These are phyloP conservation scores for Gossypium schwendimanii DNA, from an alignment of 441 rosid genomes.

Conservation along the genomic window DNA sequence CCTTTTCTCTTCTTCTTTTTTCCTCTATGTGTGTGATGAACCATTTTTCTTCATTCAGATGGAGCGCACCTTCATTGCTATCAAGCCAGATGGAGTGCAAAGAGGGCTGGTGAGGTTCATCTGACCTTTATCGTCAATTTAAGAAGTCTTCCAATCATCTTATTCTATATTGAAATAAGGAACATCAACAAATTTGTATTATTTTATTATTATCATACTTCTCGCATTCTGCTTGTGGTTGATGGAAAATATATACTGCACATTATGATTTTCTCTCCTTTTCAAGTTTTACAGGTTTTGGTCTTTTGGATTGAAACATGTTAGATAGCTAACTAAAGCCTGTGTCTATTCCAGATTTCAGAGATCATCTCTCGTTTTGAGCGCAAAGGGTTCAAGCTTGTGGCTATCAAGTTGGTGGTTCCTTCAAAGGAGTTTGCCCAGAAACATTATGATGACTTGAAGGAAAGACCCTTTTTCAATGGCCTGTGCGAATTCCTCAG, in stretches of 20 bases:
- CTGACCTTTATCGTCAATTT: neutral
- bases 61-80: constrained; percentile 93
- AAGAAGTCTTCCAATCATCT: neutral
- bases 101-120: constrained; percentile 69
- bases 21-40: neutral
- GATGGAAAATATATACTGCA: neutral
- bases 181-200: constrained; percentile 2
- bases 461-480: constrained; percentile 87
- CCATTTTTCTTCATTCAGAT: constrained; percentile 33
- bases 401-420: constrained; percentile 63
- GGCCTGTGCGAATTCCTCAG: constrained; percentile 93
- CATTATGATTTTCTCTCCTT: neutral
- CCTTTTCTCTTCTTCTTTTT: neutral
- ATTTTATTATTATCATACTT: neutral
- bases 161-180: constrained; percentile 1
- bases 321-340: neutral
- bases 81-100: constrained; percentile 97
- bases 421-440: constrained; percentile 85
- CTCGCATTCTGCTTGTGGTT: neutral
- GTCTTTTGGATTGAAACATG: neutral
- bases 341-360: constrained; percentile 45
- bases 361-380: constrained; percentile 88
- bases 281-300: neutral
- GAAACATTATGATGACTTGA: constrained; percentile 85
- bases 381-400: constrained; percentile 95